These are phyloP conservation scores for Globisporangium megalacanthum DNA, from an alignment of 352 stramenopile species.

Conservation along the genomic window DNA sequence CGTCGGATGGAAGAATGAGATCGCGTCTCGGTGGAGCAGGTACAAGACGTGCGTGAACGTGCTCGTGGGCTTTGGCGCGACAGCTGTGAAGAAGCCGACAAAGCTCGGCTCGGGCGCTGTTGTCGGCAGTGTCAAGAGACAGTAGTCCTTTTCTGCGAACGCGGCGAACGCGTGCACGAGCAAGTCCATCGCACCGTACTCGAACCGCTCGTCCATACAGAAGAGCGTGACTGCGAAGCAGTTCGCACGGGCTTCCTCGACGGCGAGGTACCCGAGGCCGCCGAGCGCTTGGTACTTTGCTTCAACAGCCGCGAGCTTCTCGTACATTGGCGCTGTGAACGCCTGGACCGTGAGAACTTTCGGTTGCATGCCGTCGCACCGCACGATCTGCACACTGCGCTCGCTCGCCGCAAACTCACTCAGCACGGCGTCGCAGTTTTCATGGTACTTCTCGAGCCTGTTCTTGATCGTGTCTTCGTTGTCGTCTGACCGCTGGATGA, in stretches of 20 bases:
- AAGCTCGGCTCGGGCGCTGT: conserved; percentile 40
- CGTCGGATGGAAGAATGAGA: conserved; percentile 45
- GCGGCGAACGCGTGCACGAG: conserved; percentile 45
- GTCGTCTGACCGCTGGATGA: conserved; percentile 88
- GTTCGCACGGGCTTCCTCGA: conserved; percentile 37
- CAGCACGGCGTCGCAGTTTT: conserved; percentile 48
- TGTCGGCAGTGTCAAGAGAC: conserved; percentile 48
- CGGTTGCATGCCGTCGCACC: conserved; percentile 48
- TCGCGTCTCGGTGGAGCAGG: conserved; percentile 44
- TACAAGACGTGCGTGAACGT: conserved; percentile 59
- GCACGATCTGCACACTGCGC: conserved; percentile 38
- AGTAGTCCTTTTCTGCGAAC: conserved; percentile 50
- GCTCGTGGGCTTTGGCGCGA: conserved; percentile 30
- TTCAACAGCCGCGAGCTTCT: conserved; percentile 36
- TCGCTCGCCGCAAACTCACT: conserved; percentile 26
- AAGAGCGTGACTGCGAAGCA: conserved; percentile 65
- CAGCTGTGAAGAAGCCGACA: conserved; percentile 37
- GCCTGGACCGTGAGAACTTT: conserved; percentile 31
- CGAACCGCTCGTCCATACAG: conserved; percentile 47
- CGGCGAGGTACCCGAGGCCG: conserved; percentile 21
- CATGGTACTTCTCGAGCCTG: conserved; percentile 81
- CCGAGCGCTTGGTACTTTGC: conserved; percentile 20
- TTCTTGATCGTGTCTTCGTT: conserved; percentile 90
- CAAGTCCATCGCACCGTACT: conserved; percentile 34
- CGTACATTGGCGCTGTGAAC: conserved; percentile 47